Evolutionary conservation across 2,329 filamentous ascomycete genomes (phyloP).

Genomic region (Stagonosporopsis rhizophila): DNA sequence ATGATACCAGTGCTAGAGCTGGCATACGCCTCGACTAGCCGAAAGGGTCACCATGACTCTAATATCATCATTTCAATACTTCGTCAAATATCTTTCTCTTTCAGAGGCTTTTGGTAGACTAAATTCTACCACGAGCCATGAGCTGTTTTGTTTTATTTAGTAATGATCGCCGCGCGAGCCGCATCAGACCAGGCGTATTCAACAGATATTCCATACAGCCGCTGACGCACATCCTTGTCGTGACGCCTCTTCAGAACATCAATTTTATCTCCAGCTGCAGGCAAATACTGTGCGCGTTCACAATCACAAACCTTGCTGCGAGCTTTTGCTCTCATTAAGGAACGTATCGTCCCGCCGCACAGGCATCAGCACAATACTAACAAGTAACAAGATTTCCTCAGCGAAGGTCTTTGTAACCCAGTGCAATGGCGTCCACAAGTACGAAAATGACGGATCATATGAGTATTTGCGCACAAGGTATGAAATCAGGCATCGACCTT

Average conservation of each 20-base stretch:
- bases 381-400: no score
- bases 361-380: not conserved
- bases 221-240: constrained; percentile 15
- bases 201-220: constrained; percentile 11
- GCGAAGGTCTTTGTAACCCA: not conserved
- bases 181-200: constrained; percentile 15
- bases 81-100: not conserved
- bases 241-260: not conserved
- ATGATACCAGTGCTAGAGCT: constrained; percentile 7
- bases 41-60: not conserved
- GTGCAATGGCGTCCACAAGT: constrained; percentile 11
- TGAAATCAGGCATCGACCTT: not conserved
- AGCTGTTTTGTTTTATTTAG: not conserved
- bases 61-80: constrained; percentile 4
- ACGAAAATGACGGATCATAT: constrained; percentile 20
- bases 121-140: not conserved
- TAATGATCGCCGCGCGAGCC: constrained; percentile 15
- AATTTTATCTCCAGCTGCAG: not conserved
- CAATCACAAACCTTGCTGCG: not conserved
- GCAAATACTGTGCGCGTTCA: not conserved
- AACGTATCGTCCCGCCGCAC: not conserved
- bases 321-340: not conserved
- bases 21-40: not conserved
- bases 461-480: constrained; percentile 20
- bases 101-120: not conserved